These are phyloP conservation scores for Plectosphaerella sp. DNA, from an alignment of 2,329 filamentous ascomycete species.

Conservation along the genomic window DNA sequence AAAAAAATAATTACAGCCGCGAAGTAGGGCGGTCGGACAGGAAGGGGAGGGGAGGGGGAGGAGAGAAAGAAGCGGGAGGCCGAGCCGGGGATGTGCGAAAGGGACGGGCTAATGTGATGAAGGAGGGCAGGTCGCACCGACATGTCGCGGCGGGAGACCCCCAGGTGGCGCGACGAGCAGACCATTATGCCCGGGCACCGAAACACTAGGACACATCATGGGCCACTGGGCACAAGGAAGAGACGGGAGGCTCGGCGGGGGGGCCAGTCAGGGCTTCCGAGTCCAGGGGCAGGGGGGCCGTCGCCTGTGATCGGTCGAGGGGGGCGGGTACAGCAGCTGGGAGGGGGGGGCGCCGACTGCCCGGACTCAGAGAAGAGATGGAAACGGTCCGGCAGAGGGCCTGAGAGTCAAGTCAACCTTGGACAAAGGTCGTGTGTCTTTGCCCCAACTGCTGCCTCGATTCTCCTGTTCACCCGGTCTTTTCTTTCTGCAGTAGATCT, in stretches of 20 bases:
- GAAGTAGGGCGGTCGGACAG: background rate
- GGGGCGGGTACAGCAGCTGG: background rate
- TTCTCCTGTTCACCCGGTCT: no score
- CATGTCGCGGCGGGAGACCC: no score
- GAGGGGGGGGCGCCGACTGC: background rate
- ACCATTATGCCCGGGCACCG: background rate
- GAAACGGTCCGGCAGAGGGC: no score
- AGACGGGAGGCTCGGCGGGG: background rate
- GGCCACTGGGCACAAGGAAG: background rate
- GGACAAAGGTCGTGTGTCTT: no score
- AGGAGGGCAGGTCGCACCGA: background rate
- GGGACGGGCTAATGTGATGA: background rate
- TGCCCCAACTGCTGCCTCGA: no score
- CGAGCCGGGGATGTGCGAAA: background rate
- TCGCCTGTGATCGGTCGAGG: background rate
- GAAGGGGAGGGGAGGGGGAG: constrained; percentile 7
- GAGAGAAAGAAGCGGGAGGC: constrained; percentile 8
- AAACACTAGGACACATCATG: background rate
- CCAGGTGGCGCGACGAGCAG: constrained; percentile 1
- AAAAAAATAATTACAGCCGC: background rate
- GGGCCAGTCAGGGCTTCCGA: background rate
- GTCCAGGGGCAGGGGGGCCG: background rate
- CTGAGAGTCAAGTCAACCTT: no score
- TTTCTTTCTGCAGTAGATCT: no score
- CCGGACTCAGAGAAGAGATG: background rate